Base-by-base conservation (phyloP, 2,329 filamentous ascomycete species). In the Beauveria brongniartii region DNA sequence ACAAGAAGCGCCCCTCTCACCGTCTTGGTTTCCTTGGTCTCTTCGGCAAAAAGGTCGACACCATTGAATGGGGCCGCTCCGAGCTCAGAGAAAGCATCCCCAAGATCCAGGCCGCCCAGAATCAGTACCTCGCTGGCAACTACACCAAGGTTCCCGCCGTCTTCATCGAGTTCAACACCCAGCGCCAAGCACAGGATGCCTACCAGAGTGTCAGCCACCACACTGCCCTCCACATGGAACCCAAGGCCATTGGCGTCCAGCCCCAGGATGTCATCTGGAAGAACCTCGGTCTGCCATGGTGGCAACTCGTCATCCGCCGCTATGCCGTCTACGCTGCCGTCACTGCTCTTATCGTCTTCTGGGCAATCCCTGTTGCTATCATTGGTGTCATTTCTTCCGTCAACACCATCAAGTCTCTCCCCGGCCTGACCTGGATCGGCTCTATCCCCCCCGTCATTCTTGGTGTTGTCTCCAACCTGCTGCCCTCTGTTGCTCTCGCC, bases 91-190 rank as follows among this genome's bases (percentile, higher is more conserved):
- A 70, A 80, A 83, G 70, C 77, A 86, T 85, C 59, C 85, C 87
- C 1, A 80, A 89, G 67, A 83, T 89, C 40, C 82, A 89, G 61
- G 78, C 81, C 53, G 80, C 85, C 12, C 89, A 77, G 85, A 74
- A 83, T 74, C 66, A 83, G 44, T 86, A 91, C 68, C 81, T 82
- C 44, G 76, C 80, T 14, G 85, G 89, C 54, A 82, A 90, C 64
- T 86, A 80, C 26, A 79, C 83, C 58, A 81, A 82, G 65, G 78
- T 88, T 59, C 84, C 84, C 57, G 87, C 92, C 3, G 88, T 94
- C n/a, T 97, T 99, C 68, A 90, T 99, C 65, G 92, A 97, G 70
- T 99, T 96, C 70, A 82, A 84, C 64, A 86, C 83, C 3, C 90
- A 96, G 70, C 82, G 87, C 26, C 90, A 91, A 63, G 94, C 94